Percentiles rank a stretch among this genome's conserved stretches.
Conservation (phyloP, 192 early-diverging fungal genomes). For the Radiomyces spectabilis region DNA sequence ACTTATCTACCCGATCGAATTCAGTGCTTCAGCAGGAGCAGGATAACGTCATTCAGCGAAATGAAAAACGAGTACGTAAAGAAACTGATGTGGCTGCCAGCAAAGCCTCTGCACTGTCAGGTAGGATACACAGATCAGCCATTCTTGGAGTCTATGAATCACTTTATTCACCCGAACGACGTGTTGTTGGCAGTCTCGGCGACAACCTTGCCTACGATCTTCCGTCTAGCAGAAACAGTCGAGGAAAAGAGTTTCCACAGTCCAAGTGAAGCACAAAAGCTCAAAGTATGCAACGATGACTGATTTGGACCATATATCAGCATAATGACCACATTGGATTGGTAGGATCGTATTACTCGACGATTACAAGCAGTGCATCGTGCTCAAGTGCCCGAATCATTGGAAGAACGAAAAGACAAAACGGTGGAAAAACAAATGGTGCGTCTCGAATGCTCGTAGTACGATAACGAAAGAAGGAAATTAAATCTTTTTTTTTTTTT, state of each 20-base stretch:
- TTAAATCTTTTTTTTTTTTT: neutral
- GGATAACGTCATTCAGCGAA: conserved; percentile 5
- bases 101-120: neutral
- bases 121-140: neutral
- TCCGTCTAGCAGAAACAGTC: conserved; percentile 61
- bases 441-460: neutral
- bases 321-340: neutral
- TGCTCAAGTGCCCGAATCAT: conserved; percentile 4
- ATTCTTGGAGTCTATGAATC: too few species aligned
- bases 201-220: conserved; percentile 34
- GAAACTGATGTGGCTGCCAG: conserved; percentile 2
- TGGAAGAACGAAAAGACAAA: conserved; percentile 9
- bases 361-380: conserved; percentile 14
- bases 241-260: conserved; percentile 54
- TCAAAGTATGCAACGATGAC: conserved; percentile 31
- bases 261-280: conserved; percentile 37
- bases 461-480: neutral
- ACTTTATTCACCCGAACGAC: too few species aligned
- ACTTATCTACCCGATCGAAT: too few species aligned
- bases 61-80: conserved; percentile 19
- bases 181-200: neutral
- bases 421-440: conserved; percentile 10
- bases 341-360: conserved; percentile 23
- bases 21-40: conserved; percentile 42
- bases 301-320: neutral